A percentile compares a stretch with the other conserved stretches of the same genome.
Conservation (phyloP, 192 early-diverging fungal genomes). For the Mortierella claussenii region DNA sequence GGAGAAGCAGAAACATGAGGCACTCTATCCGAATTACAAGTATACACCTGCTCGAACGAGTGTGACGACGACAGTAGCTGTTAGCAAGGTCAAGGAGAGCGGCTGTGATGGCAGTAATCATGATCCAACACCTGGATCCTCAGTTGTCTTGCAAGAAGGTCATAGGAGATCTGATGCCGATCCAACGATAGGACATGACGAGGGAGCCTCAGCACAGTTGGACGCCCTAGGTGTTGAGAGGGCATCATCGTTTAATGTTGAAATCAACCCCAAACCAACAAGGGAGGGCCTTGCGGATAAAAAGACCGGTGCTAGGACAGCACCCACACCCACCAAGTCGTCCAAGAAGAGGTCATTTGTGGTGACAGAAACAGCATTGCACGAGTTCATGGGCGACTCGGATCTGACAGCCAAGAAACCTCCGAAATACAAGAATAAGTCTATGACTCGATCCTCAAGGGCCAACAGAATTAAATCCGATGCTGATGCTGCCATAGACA, state of each 20-base stretch:
- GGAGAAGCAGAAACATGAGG: constrained; percentile 58
- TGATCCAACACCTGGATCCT: too few relatives aligned
- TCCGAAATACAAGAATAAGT: not conserved
- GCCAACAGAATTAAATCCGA: not conserved
- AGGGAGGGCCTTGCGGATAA: not conserved
- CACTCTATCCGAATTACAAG: constrained; percentile 57
- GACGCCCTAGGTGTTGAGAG: too few relatives aligned
- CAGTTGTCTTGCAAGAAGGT: too few relatives aligned
- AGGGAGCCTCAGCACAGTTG: not conserved
- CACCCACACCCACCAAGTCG: not conserved
- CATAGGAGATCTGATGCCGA: not conserved
- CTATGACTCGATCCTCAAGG: not conserved
- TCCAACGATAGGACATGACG: not conserved
- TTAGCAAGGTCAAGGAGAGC: not conserved
- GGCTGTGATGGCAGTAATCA: not conserved
- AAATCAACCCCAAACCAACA: not conserved
- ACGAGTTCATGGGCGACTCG: constrained; percentile 22
- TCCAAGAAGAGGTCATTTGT: constrained; percentile 1
- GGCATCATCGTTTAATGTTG: too few relatives aligned
- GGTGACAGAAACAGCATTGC: constrained; percentile 28
- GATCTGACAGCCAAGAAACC: constrained; percentile 2
- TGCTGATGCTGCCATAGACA: not conserved
- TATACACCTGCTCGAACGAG: constrained; percentile 37
- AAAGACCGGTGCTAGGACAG: not conserved
- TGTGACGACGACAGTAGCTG: not conserved